Base-by-base conservation (phyloP, 192 early-diverging fungal species). In the Haplosporangium gracile region DNA sequence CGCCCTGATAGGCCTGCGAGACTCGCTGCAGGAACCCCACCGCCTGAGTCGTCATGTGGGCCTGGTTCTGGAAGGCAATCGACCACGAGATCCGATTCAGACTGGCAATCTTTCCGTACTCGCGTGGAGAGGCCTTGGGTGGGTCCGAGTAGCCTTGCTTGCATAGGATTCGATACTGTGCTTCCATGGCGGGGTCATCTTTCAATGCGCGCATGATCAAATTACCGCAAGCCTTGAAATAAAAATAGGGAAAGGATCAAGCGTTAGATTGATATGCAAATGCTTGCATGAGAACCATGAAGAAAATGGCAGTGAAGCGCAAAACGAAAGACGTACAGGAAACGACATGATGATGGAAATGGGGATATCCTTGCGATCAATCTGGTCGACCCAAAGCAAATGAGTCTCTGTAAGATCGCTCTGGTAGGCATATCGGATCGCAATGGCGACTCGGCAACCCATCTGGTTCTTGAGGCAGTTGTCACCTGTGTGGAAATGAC, bases 1-100 rank as follows among this genome's bases (percentile, higher is more conserved):
- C 60, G 29, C 60, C 60, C 4, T 65, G 60, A 29, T 65, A 65
- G 29, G 60, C 60, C 60, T 65, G 60, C 60, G 60, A 65, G 60
- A 65, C 60, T 11, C 60, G 60, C 60, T 65, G 60, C 60, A 65
- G 60, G 60, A 65, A 65, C 60, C 60, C 60, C 60, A 65, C 32
- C 2, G 60, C 60, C 60, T 65, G 60, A 29, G 60, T 65, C n/a
- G 60, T 65, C 60, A 65, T 65, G 60, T 65, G 60, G 60, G 11
- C 10, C 60, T 65, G 60, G 13, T 65, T 65, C 29, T 65, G 60
- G 13, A 32, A 65, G 26, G 60, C 60, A 32, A 65, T 65, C 11
- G 60, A 65, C 60, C 60, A 65, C n/a, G 60, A 65, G 29, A 65
- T 65, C 26, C 60, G 60, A 3, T 65, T 65, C 29, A 65, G 29